Base-by-base conservation (phyloP, 345 rosid genomes). In the Salix arbutifolia region DNA sequence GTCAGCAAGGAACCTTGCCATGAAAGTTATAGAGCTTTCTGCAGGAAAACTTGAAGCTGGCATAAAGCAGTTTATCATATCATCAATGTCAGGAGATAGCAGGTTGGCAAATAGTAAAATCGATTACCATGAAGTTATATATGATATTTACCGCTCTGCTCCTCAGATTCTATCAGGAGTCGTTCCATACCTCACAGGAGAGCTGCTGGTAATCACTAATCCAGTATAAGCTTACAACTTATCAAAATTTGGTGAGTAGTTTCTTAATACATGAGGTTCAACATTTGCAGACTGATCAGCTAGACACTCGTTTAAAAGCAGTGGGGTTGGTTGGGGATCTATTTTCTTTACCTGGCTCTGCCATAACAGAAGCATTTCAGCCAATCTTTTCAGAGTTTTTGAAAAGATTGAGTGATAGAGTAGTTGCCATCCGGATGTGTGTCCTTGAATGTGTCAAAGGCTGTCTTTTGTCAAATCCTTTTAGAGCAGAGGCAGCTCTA, bases 331-430 rank as follows among this genome's bases (percentile, higher is more conserved):
- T 91, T 74, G 99, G 99, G 70, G 97, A 90, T 84, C 82, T 96
- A 68, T 93, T 93, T 88, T 87, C 96, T 78, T 79, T 92, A 84
- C 89, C 97, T n/a, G 92, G 89, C 31, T 81, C 79, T 80, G 72
- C 80, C 44, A 91, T 90, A 19, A 79, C 80, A 14, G 98, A 94
- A 82, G 82, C 86, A 64, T 96, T 94, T 81, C 90, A 85, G 85
- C 94, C 98, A 53, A 83, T 96, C 69, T 94, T 96, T 85, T 85
- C 84, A 4, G 98, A 96, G 89, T 94, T 94, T 81, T 77, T 96
- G 86, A 94, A 91, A 88, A 89, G 98, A 88, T 87, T 94, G 84
- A 89, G 94, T 56, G 99, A 96, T 86, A 91, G 98, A 86, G 94
- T 87, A 44, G 97, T 91, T 81, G 86, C 83, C 35, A 94, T 96